phyloP scores from a whole-genome alignment of 2,329 filamentous ascomycete species.

The Anisogramma anomala region DNA sequence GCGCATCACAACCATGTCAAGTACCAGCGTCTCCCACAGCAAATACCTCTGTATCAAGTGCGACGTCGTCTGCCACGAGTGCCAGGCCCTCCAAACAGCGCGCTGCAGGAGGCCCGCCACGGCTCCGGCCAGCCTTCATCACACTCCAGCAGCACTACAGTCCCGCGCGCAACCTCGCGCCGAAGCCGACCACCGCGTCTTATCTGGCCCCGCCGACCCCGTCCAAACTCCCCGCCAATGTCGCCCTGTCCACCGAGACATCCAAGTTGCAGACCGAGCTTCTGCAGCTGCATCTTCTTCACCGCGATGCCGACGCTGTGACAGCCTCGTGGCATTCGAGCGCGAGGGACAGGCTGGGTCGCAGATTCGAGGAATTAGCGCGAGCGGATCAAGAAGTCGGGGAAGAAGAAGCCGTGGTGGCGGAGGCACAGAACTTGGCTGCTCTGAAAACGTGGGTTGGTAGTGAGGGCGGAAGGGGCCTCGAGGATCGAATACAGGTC shows the following conservation, averaged over 20 bases:
- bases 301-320: conserved; percentile 38
- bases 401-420: conserved; percentile 29
- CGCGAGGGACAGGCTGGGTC: conserved; percentile 37
- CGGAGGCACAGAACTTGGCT: conserved; percentile 38
- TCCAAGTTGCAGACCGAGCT: conserved; percentile 51
- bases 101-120: conserved; percentile 18
- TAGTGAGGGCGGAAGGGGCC: conserved; percentile 21
- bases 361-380: conserved; percentile 32
- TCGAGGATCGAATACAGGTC: conserved; percentile 46
- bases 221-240: conserved; percentile 48
- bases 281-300: conserved; percentile 53
- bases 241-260: conserved; percentile 47
- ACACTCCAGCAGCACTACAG: conserved; percentile 58
- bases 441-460: conserved; percentile 42
- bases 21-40: not conserved
- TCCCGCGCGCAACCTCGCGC: conserved; percentile 47
- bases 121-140: conserved; percentile 45
- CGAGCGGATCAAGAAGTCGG: conserved; percentile 25
- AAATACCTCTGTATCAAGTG: conserved; percentile 1
- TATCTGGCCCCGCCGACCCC: conserved; percentile 50
- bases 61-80: conserved; percentile 11
- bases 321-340: conserved; percentile 43
- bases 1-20: conserved; percentile 2
- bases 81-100: conserved; percentile 1
- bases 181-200: conserved; percentile 49